A percentile compares a stretch with the other conserved stretches of the same genome.
Evolutionary conservation across 2,329 filamentous ascomycete species (phyloP).

Genomic region (Fusarium napiforme): DNA sequence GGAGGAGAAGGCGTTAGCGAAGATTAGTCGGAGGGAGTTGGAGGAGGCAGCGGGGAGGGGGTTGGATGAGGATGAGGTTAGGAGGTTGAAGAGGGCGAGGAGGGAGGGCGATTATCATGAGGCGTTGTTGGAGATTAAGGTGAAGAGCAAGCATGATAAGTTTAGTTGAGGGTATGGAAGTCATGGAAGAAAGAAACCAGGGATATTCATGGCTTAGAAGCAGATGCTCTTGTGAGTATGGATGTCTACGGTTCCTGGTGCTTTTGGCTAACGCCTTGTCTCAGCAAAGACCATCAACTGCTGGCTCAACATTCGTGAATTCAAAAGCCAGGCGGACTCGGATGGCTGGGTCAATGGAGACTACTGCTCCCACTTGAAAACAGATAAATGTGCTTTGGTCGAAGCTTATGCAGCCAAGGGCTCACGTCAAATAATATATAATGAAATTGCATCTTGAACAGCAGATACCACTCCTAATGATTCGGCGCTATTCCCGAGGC

Average conservation of each 20-base stretch:
- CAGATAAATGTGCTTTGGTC: neutral
- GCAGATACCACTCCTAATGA: neutral
- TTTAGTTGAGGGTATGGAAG: constrained; percentile 54
- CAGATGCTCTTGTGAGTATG: neutral
- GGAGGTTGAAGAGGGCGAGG: constrained; percentile 81
- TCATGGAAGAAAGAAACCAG: too few species aligned
- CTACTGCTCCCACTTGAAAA: too few species aligned
- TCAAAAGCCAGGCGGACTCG: neutral
- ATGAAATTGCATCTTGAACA: neutral
- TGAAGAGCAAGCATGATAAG: constrained; percentile 94
- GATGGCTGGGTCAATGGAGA: too few species aligned
- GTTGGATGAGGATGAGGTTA: constrained; percentile 87
- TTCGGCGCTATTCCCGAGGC: too few species aligned
- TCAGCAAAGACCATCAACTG: neutral
- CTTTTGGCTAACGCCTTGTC: neutral
- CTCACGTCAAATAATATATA: neutral
- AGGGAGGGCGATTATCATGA: constrained; percentile 92
- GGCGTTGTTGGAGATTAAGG: constrained; percentile 83
- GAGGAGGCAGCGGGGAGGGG: constrained; percentile 82
- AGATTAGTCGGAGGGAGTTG: constrained; percentile 86
- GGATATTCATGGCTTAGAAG: too few species aligned
- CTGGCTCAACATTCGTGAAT: neutral
- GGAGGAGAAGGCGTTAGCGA: constrained; percentile 84
- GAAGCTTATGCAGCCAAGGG: neutral
- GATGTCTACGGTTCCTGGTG: neutral